phyloP scores from a whole-genome alignment of 768 basidiomycete species.

The Suillus tomentosus region DNA sequence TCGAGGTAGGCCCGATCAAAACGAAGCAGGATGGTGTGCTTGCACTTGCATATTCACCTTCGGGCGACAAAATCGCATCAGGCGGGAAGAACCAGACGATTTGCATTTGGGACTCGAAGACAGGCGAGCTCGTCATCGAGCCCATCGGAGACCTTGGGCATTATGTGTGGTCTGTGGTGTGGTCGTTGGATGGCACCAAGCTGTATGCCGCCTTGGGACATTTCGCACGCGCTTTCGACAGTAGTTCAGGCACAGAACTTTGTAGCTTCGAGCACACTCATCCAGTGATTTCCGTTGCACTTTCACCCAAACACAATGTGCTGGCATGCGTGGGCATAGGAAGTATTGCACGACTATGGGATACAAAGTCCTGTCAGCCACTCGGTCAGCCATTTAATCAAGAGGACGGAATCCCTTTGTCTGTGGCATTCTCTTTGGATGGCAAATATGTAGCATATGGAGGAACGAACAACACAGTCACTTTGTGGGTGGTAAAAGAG shows the following conservation, averaged over 20 bases:
- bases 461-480: neutral
- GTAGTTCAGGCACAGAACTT: neutral
- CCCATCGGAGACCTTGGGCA: neutral
- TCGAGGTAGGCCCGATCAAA: neutral
- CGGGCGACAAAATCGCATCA: neutral
- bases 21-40: neutral
- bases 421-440: neutral
- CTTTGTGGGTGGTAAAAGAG: neutral
- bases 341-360: slow-evolving; percentile 1
- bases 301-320: slow-evolving; percentile 1
- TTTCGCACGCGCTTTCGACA: slow-evolving; percentile 1
- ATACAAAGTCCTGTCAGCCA: neutral
- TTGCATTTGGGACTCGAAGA: neutral
- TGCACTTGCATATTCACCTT: slow-evolving; percentile 1
- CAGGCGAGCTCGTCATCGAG: neutral
- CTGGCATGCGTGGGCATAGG: neutral
- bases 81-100: neutral
- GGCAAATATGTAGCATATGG: slow-evolving; percentile 1
- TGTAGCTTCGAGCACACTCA: neutral
- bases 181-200: neutral
- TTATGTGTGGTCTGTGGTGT: neutral
- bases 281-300: neutral
- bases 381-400: neutral
- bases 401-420: no score
- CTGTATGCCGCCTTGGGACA: neutral